These are phyloP conservation scores for Oropetium thomaeum DNA, from an alignment of 176 grass and related monocot genomes.

Conservation along the genomic window DNA sequence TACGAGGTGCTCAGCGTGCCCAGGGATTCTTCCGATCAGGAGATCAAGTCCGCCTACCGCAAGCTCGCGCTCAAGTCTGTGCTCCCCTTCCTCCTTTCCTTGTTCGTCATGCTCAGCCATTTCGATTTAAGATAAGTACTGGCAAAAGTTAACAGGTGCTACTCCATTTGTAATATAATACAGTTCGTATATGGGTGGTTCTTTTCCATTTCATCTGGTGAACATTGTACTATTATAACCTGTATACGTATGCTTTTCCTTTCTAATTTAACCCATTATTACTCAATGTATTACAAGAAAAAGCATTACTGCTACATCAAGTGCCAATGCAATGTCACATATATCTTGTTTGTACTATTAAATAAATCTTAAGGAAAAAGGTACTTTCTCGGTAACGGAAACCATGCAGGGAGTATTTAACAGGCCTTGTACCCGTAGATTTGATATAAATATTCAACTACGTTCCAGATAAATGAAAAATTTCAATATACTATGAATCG, in stretches of 20 bases:
- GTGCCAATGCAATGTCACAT: not conserved
- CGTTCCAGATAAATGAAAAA: not conserved
- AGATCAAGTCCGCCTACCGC: constrained; percentile 95
- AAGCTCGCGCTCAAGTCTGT: constrained; percentile 95
- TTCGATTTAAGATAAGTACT: not conserved
- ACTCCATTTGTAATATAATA: not conserved
- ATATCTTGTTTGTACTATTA: not conserved
- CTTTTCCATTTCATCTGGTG: not conserved
- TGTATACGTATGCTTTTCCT: not conserved
- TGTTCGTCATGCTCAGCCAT: not conserved
- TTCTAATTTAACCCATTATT: not conserved
- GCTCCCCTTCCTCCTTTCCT: not conserved
- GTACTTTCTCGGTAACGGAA: not conserved
- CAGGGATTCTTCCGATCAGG: constrained; percentile 90
- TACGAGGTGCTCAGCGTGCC: constrained; percentile 93
- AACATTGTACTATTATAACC: not conserved
- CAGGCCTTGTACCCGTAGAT: not conserved
- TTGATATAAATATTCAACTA: not conserved
- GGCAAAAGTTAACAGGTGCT: not conserved
- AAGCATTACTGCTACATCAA: no score
- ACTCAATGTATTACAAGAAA: not conserved
- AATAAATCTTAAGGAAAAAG: not conserved
- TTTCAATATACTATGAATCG: not conserved
- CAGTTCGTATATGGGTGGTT: not conserved
- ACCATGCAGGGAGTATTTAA: not conserved